Evolutionary conservation across 306 rosid species (phyloP).

Genomic region (Heteromeles arbutifolia): DNA sequence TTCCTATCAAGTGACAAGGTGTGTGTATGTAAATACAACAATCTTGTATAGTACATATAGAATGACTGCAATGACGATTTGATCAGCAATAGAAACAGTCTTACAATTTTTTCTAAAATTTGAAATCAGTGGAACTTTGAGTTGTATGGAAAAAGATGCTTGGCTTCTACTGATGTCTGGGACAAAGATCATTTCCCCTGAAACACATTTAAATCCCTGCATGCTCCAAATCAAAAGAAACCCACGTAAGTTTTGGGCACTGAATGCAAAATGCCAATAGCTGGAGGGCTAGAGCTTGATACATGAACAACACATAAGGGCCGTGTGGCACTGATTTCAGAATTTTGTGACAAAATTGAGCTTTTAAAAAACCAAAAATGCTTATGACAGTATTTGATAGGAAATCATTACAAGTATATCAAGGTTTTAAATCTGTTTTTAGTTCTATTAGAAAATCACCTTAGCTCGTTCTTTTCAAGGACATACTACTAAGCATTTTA

Average conservation of each 20-base stretch:
- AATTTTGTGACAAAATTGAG: no score
- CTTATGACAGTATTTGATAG: no score
- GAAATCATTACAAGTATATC: no score
- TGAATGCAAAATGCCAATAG: no score
- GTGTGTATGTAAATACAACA: constrained; percentile 24
- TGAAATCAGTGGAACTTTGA: constrained; percentile 28
- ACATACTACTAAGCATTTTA: background rate
- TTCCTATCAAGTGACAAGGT: constrained; percentile 9
- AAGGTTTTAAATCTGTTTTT: no score
- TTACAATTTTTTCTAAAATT: constrained; percentile 18
- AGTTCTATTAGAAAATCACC: background rate
- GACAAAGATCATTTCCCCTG: constrained; percentile 49
- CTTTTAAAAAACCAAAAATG: no score
- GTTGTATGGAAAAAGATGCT: constrained; percentile 54
- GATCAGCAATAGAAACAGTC: constrained; percentile 48
- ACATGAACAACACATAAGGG: background rate
- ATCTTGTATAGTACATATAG: constrained; percentile 40
- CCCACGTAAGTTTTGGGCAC: background rate
- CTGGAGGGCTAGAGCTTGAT: no score
- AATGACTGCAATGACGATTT: constrained; percentile 40
- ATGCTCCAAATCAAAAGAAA: constrained; percentile 33
- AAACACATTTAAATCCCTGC: constrained; percentile 38
- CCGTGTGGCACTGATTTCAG: no score
- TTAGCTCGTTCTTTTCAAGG: background rate
- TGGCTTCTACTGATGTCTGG: constrained; percentile 31